Base-by-base conservation (phyloP, 371 early-diverging fungal genomes). In the Spiromyces aspiralis region DNA sequence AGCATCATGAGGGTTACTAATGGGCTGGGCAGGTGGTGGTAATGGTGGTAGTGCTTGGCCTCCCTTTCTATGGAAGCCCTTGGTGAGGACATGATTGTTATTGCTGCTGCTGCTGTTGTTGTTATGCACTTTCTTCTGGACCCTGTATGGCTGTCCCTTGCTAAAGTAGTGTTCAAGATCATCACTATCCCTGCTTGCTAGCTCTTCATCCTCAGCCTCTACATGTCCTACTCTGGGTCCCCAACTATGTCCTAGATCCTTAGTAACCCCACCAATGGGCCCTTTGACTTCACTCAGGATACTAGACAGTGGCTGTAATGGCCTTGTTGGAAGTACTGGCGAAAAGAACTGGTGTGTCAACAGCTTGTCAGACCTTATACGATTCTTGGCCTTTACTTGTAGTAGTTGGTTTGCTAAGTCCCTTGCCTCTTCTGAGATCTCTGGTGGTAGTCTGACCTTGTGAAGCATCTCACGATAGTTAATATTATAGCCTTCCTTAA, bases 391-490 rank as follows among this genome's bases (percentile, higher is more conserved):
- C 21, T 70, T 62, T 1, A 60, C 26, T 2, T 54, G 21, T 24
- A 67, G 27, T 41, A 70, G 25, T 1, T 48, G 45, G 4, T 48
- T 26, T 4, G 62, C 48, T 25, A 70, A 43, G n/a, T 54, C 45
- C 21, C 48, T 43, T 1, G 61, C 47, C 21, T 62, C 59, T 13
- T 28, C 4, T 1, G 69, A 70, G 12, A 57, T 22, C 3, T 24
- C 27, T 3, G 28, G 19, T 0, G 68, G 62, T 44, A 60, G 53
- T 3, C 27, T 28, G 43, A 66, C 42, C 20, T 24, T 47, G 1
- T 43, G 23, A 4, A 55, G 59, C 1, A 41, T 45, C 44, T 77
- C 81, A 54, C 84, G 78, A 54, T 55, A 55, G n/a, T 55, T 55
- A n/a, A n/a, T n/a, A n/a, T n/a, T n/a, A n/a, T n/a, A n/a, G n/a